These are phyloP conservation scores for Asterophora parasitica DNA, from an alignment of 768 basidiomycete genomes.

Conservation along the genomic window DNA sequence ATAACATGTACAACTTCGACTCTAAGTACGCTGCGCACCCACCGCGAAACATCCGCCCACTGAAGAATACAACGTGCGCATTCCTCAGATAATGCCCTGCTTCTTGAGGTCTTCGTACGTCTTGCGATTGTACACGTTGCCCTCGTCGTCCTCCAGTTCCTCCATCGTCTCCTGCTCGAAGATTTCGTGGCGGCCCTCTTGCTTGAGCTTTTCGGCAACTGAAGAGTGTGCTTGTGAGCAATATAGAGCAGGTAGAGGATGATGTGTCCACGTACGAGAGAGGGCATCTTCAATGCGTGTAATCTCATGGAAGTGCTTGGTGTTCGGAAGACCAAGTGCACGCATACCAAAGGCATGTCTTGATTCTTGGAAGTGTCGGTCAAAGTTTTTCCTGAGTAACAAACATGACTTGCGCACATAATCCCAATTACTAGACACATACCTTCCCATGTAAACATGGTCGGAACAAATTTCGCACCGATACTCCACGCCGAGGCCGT, in stretches of 20 bases:
- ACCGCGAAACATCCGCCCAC: neutral
- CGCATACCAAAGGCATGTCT: conserved; percentile 98
- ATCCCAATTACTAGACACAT: conserved; percentile 15
- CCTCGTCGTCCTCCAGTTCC: conserved; percentile 96
- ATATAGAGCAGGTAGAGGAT: neutral
- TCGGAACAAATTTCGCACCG: conserved; percentile 97
- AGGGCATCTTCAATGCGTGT: conserved; percentile 96
- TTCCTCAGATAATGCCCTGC: conserved; percentile 75
- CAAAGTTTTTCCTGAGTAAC: conserved; percentile 82
- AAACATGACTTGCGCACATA: conserved; percentile 1
- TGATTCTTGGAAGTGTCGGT: conserved; percentile 96
- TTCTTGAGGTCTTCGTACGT: conserved; percentile 97
- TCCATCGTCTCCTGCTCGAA: conserved; percentile 94
- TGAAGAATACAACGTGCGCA: neutral
- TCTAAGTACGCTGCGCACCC: neutral
- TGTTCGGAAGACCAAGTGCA: conserved; percentile 93
- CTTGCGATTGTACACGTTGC: conserved; percentile 97
- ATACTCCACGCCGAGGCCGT: conserved; percentile 97
- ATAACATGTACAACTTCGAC: conserved; percentile 4
- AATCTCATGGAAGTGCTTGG: conserved; percentile 99
- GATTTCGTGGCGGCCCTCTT: conserved; percentile 92
- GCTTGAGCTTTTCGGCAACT: conserved; percentile 98
- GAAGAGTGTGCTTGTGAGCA: conserved; percentile 2
- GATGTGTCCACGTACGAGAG: conserved; percentile 56
- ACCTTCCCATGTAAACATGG: conserved; percentile 95